A percentile compares a stretch with the other conserved stretches of the same genome.
Conservation (phyloP, 257 asterid species). For the Penstemon davidsonii region DNA sequence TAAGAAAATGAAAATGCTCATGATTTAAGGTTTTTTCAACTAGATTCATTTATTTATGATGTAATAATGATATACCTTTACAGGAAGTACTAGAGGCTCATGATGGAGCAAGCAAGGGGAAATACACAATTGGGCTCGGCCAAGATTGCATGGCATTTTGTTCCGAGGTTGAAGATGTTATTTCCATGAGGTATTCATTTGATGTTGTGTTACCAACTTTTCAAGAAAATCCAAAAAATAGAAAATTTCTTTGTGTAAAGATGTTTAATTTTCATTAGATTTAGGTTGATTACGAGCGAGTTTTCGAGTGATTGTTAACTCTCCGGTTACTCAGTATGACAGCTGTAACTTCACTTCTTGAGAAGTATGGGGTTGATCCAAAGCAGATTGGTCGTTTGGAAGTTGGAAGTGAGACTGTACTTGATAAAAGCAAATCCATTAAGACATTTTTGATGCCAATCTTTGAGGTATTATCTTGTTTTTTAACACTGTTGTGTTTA, state of each 20-base stretch:
- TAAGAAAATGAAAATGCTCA: neutral
- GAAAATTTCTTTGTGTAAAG: neutral
- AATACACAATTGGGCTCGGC: slow-evolving; percentile 98
- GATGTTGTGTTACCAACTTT: neutral
- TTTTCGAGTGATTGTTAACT: slow-evolving; percentile 21
- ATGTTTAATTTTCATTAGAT: slow-evolving; percentile 13
- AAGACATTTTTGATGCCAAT: slow-evolving; percentile 97
- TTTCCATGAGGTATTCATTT: slow-evolving; percentile 83
- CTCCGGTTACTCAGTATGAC: slow-evolving; percentile 72
- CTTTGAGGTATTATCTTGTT: slow-evolving; percentile 68
- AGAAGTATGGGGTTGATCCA: slow-evolving; percentile 79
- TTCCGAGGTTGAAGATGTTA: slow-evolving; percentile 95
- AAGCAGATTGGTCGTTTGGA: slow-evolving; percentile 94
- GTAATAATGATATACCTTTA: slow-evolving; percentile 23
- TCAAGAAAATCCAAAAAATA: neutral
- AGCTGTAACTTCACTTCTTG: slow-evolving; percentile 83
- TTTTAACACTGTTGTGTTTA: slow-evolving; percentile 7
- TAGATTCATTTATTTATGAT: slow-evolving; percentile 14
- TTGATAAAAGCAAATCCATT: slow-evolving; percentile 97
- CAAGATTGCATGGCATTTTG: slow-evolving; percentile 99
- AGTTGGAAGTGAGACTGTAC: slow-evolving; percentile 97
- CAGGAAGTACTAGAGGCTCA: slow-evolving; percentile 93
- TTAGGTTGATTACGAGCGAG: neutral
- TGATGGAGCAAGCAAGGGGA: slow-evolving; percentile 99
- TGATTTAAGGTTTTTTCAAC: neutral